Percentiles rank a stretch among this genome's conserved stretches.
Conservation (phyloP, 129 eudicot species). For the Sambucus nigra region DNA sequence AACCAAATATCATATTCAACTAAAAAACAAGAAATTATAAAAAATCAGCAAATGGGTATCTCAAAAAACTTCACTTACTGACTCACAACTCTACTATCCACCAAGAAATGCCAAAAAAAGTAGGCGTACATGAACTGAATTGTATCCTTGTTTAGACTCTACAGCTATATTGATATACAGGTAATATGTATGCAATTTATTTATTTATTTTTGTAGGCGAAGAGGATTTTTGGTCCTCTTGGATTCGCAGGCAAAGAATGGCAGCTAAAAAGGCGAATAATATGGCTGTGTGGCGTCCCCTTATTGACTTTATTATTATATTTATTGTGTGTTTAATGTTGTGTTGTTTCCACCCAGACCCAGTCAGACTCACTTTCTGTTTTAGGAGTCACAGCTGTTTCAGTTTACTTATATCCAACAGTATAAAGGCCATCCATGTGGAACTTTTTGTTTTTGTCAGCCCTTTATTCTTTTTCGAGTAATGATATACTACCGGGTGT, state of each 20-base stretch:
- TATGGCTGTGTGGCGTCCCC: conserved; percentile 22
- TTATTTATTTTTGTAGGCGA: conserved; percentile 1
- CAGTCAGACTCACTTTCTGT: conserved; percentile 3
- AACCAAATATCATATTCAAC: conserved; percentile 14
- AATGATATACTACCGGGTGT: too few species aligned
- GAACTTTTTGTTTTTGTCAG: too few species aligned
- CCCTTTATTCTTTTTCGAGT: too few species aligned
- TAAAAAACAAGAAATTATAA: conserved; percentile 16
- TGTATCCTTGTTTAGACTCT: not conserved
- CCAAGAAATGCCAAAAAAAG: conserved; percentile 15
- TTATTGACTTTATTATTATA: conserved; percentile 44
- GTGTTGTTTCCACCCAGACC: conserved; percentile 10
- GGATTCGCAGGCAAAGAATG: conserved; percentile 21
- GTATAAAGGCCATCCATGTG: too few species aligned
- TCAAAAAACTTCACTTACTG: conserved; percentile 28
- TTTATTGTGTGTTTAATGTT: conserved; percentile 15
- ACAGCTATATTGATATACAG: not conserved
- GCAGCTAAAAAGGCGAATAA: conserved; percentile 32
- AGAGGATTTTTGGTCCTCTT: conserved; percentile 10
- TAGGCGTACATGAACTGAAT: conserved; percentile 5
- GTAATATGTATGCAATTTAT: not conserved
- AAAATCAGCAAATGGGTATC: conserved; percentile 20
- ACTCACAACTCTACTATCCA: conserved; percentile 22
- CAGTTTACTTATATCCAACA: conserved; percentile 5
- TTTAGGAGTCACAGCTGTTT: conserved; percentile 7